Conservation (phyloP, 495 filamentous ascomycete species). For the Lophiotrema nucula region DNA sequence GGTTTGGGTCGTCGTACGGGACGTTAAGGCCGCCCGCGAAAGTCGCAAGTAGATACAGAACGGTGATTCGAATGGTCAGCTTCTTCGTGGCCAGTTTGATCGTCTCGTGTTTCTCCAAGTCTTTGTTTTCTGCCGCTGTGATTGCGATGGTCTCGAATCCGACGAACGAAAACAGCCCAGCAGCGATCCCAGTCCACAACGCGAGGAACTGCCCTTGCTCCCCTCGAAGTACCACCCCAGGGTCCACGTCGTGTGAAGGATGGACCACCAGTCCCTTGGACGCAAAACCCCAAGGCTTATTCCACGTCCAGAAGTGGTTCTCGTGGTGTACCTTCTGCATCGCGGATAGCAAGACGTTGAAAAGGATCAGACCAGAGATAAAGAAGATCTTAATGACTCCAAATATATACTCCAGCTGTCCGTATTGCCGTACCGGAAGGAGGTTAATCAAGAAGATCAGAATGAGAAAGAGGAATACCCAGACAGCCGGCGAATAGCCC, state of each 20-base stretch:
- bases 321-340: conserved; percentile 25
- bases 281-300: conserved; percentile 41
- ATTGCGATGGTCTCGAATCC: conserved; percentile 52
- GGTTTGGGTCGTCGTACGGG: conserved; percentile 46
- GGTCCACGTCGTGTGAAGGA: conserved; percentile 28
- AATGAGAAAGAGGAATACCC: conserved; percentile 45
- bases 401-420: conserved; percentile 51
- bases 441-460: conserved; percentile 46
- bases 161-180: conserved; percentile 49
- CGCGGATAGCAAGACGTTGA: conserved; percentile 38
- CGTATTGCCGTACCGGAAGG: conserved; percentile 50
- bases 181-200: conserved; percentile 47
- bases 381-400: conserved; percentile 49
- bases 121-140: conserved; percentile 50
- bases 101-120: conserved; percentile 47
- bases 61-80: conserved; percentile 47
- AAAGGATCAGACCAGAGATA: conserved; percentile 47
- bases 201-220: conserved; percentile 35
- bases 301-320: conserved; percentile 43
- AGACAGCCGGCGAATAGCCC: conserved; percentile 46
- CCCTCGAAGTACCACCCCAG: conserved; percentile 29
- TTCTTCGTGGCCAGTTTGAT: conserved; percentile 54
- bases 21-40: conserved; percentile 48
- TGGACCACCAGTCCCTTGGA: conserved; percentile 34
- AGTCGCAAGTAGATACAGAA: conserved; percentile 46